These are phyloP conservation scores for Discostella pseudostelligera DNA, from an alignment of 108 stramenopile genomes.

Conservation along the genomic window DNA sequence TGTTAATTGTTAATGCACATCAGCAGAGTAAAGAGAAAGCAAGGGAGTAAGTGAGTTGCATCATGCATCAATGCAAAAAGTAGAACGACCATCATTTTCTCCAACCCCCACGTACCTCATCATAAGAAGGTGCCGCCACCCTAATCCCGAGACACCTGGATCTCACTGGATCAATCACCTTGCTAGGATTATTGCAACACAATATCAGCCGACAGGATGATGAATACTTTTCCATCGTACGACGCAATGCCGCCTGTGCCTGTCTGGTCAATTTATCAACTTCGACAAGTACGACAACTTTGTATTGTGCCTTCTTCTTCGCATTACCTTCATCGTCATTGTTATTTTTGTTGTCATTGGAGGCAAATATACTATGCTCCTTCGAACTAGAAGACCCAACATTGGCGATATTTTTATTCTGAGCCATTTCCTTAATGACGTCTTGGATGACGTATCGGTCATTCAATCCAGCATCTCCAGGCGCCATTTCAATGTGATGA, in stretches of 20 bases:
- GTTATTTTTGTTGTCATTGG: conserved; percentile 11
- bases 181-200: conserved; percentile 83
- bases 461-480: conserved; percentile 93
- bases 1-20: neutral
- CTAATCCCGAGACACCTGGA: conserved; percentile 95
- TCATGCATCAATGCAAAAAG: neutral
- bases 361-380: conserved; percentile 8
- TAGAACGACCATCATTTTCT: neutral
- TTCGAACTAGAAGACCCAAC: conserved; percentile 12
- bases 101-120: conserved; percentile 54
- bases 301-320: conserved; percentile 64
- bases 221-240: conserved; percentile 99
- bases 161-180: conserved; percentile 95
- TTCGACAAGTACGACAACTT: conserved; percentile 92
- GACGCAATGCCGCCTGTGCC: conserved; percentile 92
- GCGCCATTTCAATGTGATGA: conserved; percentile 96
- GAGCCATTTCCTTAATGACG: conserved; percentile 98
- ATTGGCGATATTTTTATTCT: conserved; percentile 62
- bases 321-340: conserved; percentile 48
- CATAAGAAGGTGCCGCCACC: conserved; percentile 82
- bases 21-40: neutral
- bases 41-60: neutral
- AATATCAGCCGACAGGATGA: conserved; percentile 93
- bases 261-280: conserved; percentile 91
- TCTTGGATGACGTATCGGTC: conserved; percentile 98